A percentile compares a stretch with the other conserved stretches of the same genome.
These are phyloP conservation scores for Dorcoceras hygrometricum DNA, from an alignment of 257 asterid species.

Conservation along the genomic window DNA sequence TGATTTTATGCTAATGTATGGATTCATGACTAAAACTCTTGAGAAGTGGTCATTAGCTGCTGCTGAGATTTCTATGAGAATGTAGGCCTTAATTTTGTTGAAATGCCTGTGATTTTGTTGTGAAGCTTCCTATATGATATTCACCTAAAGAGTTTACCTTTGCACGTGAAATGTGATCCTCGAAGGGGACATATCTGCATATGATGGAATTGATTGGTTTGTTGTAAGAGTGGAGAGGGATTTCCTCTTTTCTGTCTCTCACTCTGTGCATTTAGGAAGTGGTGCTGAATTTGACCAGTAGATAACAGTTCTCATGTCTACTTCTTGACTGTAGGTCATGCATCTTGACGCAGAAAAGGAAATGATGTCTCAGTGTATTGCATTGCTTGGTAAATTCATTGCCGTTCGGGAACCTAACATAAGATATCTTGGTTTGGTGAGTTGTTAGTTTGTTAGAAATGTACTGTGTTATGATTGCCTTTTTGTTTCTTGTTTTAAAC, in stretches of 20 bases:
- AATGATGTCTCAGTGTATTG: constrained; percentile 99
- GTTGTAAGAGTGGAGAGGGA: neutral
- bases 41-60: neutral
- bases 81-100: no score
- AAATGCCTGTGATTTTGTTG: neutral
- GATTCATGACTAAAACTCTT: neutral
- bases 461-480: constrained; percentile 5
- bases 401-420: constrained; percentile 98
- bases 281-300: neutral
- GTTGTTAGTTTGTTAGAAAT: constrained; percentile 28
- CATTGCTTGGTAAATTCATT: constrained; percentile 91
- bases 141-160: neutral
- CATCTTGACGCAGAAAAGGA: constrained; percentile 98
- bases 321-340: constrained; percentile 64
- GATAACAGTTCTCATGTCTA: constrained; percentile 8
- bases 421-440: constrained; percentile 94
- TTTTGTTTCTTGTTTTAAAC: constrained; percentile 1
- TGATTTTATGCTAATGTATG: neutral
- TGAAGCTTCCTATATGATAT: neutral
- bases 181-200: neutral
- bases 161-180: neutral
- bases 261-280: neutral
- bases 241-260: neutral
- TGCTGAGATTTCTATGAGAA: neutral
- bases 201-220: neutral